Evolutionary conservation across 805 yeast genomes (phyloP).

Genomic region (Myxozyma nipponensis): DNA sequence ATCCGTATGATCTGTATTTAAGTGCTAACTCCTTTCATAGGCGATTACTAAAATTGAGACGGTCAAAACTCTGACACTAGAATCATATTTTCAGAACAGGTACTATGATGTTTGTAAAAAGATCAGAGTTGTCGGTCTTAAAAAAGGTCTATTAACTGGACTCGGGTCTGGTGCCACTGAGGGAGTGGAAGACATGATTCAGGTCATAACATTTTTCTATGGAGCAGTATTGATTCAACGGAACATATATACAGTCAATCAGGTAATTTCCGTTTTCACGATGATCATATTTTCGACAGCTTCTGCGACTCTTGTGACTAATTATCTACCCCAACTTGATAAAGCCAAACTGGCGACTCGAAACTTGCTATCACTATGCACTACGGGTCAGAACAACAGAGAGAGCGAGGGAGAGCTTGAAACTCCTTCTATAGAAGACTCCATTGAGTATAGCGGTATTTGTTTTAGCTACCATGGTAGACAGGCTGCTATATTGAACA

Average conservation of each 20-base stretch:
- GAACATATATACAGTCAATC: conserved; percentile 52
- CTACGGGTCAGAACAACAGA: conserved; percentile 6
- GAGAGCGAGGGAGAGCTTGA: conserved; percentile 1
- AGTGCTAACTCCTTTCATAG: conserved; percentile 5
- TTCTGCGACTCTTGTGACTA: conserved; percentile 55
- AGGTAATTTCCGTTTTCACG: conserved; percentile 65
- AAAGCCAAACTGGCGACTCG: conserved; percentile 54
- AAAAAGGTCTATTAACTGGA: conserved; percentile 20
- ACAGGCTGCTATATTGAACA: conserved; percentile 28
- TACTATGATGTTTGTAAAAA: conserved; percentile 32
- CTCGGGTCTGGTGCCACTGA: conserved; percentile 35
- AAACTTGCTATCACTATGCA: conserved; percentile 20
- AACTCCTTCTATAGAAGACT: conserved; percentile 29
- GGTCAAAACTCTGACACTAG: conserved; percentile 54
- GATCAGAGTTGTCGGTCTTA: conserved; percentile 30
- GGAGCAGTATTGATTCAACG: conserved; percentile 69
- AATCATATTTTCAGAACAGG: conserved; percentile 44
- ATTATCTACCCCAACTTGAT: conserved; percentile 71
- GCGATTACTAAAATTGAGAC: conserved; percentile 47
- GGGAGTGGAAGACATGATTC: conserved; percentile 46
- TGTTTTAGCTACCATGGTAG: conserved; percentile 37
- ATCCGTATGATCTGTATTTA: too few species aligned
- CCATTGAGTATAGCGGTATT: conserved; percentile 42
- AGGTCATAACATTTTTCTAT: conserved; percentile 70
- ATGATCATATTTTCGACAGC: conserved; percentile 69